phyloP scores from a whole-genome alignment of 1,284 basidiomycete species.

The Anthracocystis panici-leucophaei region DNA sequence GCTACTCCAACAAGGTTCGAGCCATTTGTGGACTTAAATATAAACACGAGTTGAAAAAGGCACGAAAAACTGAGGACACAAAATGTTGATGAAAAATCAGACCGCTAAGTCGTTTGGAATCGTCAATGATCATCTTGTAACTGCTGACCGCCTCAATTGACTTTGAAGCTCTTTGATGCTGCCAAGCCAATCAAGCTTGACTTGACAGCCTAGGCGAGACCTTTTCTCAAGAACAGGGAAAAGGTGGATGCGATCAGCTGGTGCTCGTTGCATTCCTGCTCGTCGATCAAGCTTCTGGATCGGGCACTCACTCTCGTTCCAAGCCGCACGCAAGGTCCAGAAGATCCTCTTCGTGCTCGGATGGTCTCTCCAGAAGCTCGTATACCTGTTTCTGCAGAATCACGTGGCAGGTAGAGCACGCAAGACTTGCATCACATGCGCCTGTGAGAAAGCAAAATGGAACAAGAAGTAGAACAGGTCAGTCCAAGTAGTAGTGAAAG shows the following conservation, averaged over 20 bases:
- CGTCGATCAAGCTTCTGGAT: background rate
- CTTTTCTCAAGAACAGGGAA: background rate
- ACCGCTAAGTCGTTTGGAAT: background rate
- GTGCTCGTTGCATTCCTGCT: background rate
- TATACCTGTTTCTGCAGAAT: slow-evolving; percentile 2
- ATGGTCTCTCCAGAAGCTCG: slow-evolving; percentile 4
- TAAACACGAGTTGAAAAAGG: background rate
- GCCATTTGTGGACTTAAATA: background rate
- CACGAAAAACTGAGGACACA: background rate
- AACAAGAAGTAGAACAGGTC: too few species aligned
- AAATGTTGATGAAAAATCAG: background rate
- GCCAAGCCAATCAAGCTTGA: background rate
- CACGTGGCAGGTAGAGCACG: slow-evolving; percentile 6
- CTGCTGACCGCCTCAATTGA: background rate
- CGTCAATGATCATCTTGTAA: background rate
- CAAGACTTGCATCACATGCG: slow-evolving; percentile 4
- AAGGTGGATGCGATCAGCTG: background rate
- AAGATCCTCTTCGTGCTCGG: slow-evolving; percentile 6
- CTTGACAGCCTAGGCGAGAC: slow-evolving; percentile 11
- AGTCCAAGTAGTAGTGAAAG: too few species aligned
- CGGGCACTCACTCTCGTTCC: background rate
- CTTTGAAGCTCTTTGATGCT: background rate
- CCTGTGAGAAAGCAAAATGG: background rate
- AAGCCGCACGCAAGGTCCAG: slow-evolving; percentile 4
- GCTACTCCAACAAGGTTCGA: too few species aligned